These are phyloP conservation scores for Excoecaria cochinchinensis DNA, from an alignment of 345 rosid species.

Conservation along the genomic window DNA sequence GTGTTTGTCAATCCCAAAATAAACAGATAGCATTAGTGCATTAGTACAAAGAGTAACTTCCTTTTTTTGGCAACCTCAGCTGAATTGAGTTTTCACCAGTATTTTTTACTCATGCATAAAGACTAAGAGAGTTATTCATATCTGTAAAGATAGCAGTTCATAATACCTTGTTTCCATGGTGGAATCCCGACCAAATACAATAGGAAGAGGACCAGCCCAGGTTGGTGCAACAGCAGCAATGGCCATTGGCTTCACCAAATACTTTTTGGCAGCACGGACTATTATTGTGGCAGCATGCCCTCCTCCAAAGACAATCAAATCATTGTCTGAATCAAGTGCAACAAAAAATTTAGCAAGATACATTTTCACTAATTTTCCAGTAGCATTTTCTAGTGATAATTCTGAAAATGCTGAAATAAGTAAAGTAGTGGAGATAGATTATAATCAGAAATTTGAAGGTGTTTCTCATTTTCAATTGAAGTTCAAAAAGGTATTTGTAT, in stretches of 20 bases:
- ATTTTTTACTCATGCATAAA: background rate
- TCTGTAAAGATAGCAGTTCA: constrained; percentile 5
- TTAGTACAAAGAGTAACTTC: background rate
- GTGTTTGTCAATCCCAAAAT: background rate
- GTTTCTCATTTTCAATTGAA: background rate
- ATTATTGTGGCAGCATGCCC: constrained; percentile 82
- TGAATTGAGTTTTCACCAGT: background rate
- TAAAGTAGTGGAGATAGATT: background rate
- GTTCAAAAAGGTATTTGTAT: background rate
- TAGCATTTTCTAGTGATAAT: background rate
- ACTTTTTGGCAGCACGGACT: constrained; percentile 68
- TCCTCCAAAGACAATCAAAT: constrained; percentile 71
- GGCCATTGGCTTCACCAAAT: constrained; percentile 74
- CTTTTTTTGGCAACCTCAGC: background rate
- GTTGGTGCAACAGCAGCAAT: constrained; percentile 91
- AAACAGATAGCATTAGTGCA: background rate
- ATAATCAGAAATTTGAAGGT: background rate
- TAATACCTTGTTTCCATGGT: constrained; percentile 76
- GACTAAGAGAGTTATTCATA: background rate
- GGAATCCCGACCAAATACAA: constrained; percentile 88
- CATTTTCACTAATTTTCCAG: background rate
- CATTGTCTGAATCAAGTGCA: constrained; percentile 39
- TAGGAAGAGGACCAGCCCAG: constrained; percentile 93
- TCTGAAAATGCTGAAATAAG: background rate
- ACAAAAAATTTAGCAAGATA: background rate